Conservation (phyloP, 2,329 filamentous ascomycete genomes). For the Rhexocercosporidium sp. region DNA sequence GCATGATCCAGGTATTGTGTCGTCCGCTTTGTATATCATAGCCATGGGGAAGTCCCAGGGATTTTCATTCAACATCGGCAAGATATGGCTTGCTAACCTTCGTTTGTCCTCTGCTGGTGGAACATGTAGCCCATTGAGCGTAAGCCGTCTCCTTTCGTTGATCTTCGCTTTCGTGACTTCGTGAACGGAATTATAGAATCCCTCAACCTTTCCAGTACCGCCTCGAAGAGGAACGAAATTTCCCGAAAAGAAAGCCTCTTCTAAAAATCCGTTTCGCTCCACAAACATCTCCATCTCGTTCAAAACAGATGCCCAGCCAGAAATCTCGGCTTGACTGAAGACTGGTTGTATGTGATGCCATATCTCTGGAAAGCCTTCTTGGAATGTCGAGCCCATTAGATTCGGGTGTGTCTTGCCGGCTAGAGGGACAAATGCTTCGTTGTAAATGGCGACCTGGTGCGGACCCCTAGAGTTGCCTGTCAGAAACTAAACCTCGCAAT, state of each 20-base stretch:
- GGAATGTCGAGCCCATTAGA: slow-evolving; percentile 33
- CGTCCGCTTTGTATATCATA: slow-evolving; percentile 36
- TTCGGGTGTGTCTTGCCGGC: slow-evolving; percentile 34
- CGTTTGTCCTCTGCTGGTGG: slow-evolving; percentile 18
- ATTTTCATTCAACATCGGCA: slow-evolving; percentile 33
- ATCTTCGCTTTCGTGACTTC: slow-evolving; percentile 37
- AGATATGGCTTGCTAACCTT: slow-evolving; percentile 26
- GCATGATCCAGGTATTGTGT: slow-evolving; percentile 19
- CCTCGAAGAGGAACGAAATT: slow-evolving; percentile 37
- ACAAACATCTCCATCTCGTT: slow-evolving; percentile 35
- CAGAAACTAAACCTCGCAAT: neutral
- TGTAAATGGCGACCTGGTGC: slow-evolving; percentile 36
- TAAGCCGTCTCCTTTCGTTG: slow-evolving; percentile 31
- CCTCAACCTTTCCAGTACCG: slow-evolving; percentile 32
- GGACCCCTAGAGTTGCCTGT: slow-evolving; percentile 28
- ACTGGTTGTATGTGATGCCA: slow-evolving; percentile 24
- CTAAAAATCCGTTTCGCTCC: slow-evolving; percentile 32
- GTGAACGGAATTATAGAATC: slow-evolving; percentile 34
- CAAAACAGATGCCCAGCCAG: slow-evolving; percentile 30
- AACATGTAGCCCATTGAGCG: slow-evolving; percentile 33
- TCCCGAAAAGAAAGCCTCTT: slow-evolving; percentile 39
- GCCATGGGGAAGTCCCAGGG: slow-evolving; percentile 38
- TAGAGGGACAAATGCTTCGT: slow-evolving; percentile 34
- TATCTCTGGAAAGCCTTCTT: slow-evolving; percentile 32
- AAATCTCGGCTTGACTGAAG: slow-evolving; percentile 30